Conservation (phyloP, 192 early-diverging fungal species). For the Mortierella alpina region DNA sequence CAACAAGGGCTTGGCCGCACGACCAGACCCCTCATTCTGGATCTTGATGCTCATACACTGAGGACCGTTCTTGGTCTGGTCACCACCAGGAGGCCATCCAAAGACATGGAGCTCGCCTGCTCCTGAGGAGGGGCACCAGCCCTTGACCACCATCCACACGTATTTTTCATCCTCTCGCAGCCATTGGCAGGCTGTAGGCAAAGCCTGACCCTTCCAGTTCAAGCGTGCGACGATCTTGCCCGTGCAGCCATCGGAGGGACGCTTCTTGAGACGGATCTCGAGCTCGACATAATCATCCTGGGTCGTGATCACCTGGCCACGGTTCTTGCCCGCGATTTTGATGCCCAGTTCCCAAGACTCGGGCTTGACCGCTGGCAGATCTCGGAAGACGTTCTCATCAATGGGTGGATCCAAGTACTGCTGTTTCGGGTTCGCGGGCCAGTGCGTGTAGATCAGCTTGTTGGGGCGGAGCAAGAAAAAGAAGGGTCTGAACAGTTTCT, state of each 20-base stretch:
- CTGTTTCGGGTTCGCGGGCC: constrained; percentile 60
- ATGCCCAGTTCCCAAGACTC: constrained; percentile 50
- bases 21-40: constrained; percentile 42
- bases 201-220: constrained; percentile 50
- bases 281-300: constrained; percentile 42
- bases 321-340: constrained; percentile 37
- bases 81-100: constrained; percentile 54
- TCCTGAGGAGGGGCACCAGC: constrained; percentile 37
- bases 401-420: constrained; percentile 63
- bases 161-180: constrained; percentile 33
- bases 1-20: constrained; percentile 40
- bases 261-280: constrained; percentile 44
- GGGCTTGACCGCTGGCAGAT: constrained; percentile 53
- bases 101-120: constrained; percentile 46
- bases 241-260: constrained; percentile 30
- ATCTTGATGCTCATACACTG: constrained; percentile 45
- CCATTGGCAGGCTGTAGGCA: constrained; percentile 32
- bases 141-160: constrained; percentile 40
- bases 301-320: constrained; percentile 33
- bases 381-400: constrained; percentile 56
- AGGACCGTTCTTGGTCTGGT: constrained; percentile 54
- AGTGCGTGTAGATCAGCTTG: constrained; percentile 67
- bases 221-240: constrained; percentile 47
- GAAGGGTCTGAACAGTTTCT: constrained; percentile 61
- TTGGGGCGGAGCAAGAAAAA: constrained; percentile 66